A percentile compares a stretch with the other conserved stretches of the same genome.
Conservation (phyloP, 306 rosid species). For the Carpinus fangiana region DNA sequence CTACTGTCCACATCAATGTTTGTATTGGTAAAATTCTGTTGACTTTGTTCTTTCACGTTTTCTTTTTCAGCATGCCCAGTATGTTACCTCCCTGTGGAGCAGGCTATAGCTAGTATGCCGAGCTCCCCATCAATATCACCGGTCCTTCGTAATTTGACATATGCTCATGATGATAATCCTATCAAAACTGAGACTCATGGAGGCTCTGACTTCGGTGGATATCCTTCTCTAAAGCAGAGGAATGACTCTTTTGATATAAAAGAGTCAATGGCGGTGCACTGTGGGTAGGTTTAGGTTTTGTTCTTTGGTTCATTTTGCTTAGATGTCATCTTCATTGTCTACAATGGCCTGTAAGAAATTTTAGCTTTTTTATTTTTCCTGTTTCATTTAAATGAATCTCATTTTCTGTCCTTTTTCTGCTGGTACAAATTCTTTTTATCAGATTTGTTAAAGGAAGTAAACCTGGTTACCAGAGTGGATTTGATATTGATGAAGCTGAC, state of each 20-base stretch:
- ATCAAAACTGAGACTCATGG: conserved; percentile 55
- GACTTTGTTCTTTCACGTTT: conserved; percentile 31
- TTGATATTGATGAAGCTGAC: conserved; percentile 90
- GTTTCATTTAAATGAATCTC: conserved; percentile 12
- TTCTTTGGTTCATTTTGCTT: conserved; percentile 20
- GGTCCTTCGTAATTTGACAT: conserved; percentile 63
- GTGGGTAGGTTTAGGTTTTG: conserved; percentile 69
- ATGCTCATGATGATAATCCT: conserved; percentile 67
- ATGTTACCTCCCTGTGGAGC: conserved; percentile 82
- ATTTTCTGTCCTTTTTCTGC: conserved; percentile 26
- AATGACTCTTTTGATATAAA: conserved; percentile 79
- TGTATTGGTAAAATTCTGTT: conserved; percentile 24
- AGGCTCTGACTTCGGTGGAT: conserved; percentile 96
- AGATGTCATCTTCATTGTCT: neutral
- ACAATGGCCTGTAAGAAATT: conserved; percentile 6
- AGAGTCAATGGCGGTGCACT: conserved; percentile 80
- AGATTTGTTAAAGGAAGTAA: conserved; percentile 90
- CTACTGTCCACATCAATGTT: conserved; percentile 5
- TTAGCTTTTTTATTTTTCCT: neutral
- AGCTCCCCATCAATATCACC: conserved; percentile 69
- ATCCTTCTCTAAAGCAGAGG: conserved; percentile 75
- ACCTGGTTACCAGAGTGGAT: conserved; percentile 85
- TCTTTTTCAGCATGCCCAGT: conserved; percentile 87
- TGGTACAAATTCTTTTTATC: conserved; percentile 34
- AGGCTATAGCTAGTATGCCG: conserved; percentile 91